These are phyloP conservation scores for Vanderwaltozyma tropicalis DNA, from an alignment of 805 yeast species.

Conservation along the genomic window DNA sequence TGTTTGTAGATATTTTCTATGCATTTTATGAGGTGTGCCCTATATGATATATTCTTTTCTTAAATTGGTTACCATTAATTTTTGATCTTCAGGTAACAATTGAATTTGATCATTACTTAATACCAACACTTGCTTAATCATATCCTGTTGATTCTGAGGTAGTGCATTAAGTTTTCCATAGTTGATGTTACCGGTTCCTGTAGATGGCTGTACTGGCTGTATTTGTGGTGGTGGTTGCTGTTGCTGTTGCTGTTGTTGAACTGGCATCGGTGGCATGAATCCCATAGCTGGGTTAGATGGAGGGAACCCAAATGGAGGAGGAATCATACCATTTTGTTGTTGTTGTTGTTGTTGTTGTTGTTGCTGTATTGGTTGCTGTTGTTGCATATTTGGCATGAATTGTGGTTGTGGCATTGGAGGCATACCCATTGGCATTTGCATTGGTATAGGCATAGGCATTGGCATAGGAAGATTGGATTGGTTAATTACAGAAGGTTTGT, in stretches of 20 bases:
- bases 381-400: slow-evolving; percentile 10
- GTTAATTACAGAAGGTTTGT: slow-evolving; percentile 4
- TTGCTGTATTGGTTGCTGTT: slow-evolving; percentile 7
- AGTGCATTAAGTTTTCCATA: slow-evolving; percentile 39
- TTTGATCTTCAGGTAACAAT: slow-evolving; percentile 37
- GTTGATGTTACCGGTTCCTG: slow-evolving; percentile 27
- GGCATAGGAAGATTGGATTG: slow-evolving; percentile 1
- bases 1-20: neutral
- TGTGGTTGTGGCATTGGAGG: slow-evolving; percentile 5
- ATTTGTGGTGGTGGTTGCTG: slow-evolving; percentile 5
- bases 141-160: slow-evolving; percentile 47
- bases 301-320: slow-evolving; percentile 6
- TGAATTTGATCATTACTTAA: slow-evolving; percentile 36
- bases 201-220: slow-evolving; percentile 5
- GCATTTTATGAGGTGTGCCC: too few species aligned
- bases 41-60: slow-evolving; percentile 40
- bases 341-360: slow-evolving; percentile 10
- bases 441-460: slow-evolving; percentile 9
- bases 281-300: slow-evolving; percentile 13
- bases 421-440: slow-evolving; percentile 6
- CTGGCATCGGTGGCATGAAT: slow-evolving; percentile 4
- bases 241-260: slow-evolving; percentile 6
- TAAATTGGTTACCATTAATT: slow-evolving; percentile 43
- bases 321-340: slow-evolving; percentile 1
- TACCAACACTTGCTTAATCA: slow-evolving; percentile 40